phyloP scores from a whole-genome alignment of 2,329 filamentous ascomycete genomes.

The Trichoderma pleuroti region DNA sequence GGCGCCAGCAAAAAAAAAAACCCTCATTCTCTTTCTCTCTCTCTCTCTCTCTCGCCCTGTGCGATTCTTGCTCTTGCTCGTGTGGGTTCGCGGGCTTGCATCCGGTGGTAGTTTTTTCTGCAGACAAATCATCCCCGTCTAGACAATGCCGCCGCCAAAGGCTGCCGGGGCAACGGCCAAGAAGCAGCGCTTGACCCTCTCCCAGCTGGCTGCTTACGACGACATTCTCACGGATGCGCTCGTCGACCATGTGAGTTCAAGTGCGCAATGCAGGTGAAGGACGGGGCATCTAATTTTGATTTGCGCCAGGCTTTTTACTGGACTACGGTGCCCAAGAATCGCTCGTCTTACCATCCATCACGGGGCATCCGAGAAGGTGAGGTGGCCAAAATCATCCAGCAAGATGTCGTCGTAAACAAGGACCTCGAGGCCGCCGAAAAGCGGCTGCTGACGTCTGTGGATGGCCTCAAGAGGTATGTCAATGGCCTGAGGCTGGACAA shows the following conservation, averaged over 20 bases:
- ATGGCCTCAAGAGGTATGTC: conserved; percentile 70
- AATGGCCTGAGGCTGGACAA: conserved; percentile 65
- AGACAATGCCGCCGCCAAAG: conserved; percentile 39
- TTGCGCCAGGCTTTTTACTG: conserved; percentile 79
- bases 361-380: conserved; percentile 69
- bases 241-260: conserved; percentile 77
- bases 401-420: conserved; percentile 69
- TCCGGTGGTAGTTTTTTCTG: background rate
- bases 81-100: background rate
- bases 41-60: background rate
- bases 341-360: conserved; percentile 77
- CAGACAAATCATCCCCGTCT: background rate
- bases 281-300: background rate
- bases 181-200: conserved; percentile 75
- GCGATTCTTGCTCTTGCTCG: background rate
- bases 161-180: conserved; percentile 38
- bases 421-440: conserved; percentile 67
- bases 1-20: background rate
- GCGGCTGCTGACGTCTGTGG: conserved; percentile 63
- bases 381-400: conserved; percentile 58
- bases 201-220: conserved; percentile 88
- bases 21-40: background rate
- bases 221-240: conserved; percentile 93
- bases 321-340: conserved; percentile 94
- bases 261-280: background rate